Percentiles rank a stretch among this genome's conserved stretches.
Conservation (phyloP, 2,329 filamentous ascomycete genomes). For the Aspergillus fischeri region DNA sequence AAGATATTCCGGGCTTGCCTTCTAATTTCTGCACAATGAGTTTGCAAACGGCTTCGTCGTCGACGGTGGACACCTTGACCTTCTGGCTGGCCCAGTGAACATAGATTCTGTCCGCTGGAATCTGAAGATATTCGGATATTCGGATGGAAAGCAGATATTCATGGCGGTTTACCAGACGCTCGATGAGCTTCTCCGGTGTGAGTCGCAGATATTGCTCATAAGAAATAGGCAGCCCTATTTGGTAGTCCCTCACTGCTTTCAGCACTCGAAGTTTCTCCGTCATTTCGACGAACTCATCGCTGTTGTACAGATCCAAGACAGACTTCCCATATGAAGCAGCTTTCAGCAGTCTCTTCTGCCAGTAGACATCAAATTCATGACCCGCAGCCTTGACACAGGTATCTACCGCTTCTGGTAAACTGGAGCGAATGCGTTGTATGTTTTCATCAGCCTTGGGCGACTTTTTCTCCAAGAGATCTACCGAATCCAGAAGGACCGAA, state of each 20-base stretch:
- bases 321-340: conserved; percentile 97
- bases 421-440: conserved; percentile 86
- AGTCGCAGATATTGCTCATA: conserved; percentile 92
- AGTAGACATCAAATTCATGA: conserved; percentile 81
- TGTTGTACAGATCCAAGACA: conserved; percentile 93
- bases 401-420: conserved; percentile 87
- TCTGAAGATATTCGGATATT: conserved; percentile 78
- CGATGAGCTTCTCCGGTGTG: conserved; percentile 82
- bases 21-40: conserved; percentile 82
- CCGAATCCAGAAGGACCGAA: conserved; percentile 88
- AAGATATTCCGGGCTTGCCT: conserved; percentile 88
- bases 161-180: conserved; percentile 78
- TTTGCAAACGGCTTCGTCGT: conserved; percentile 82
- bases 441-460: conserved; percentile 97
- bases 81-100: conserved; percentile 97
- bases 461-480: conserved; percentile 84
- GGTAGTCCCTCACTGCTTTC: conserved; percentile 87
- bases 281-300: conserved; percentile 98
- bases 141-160: conserved; percentile 88
- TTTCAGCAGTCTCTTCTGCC: conserved; percentile 95
- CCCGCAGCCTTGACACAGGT: conserved; percentile 90
- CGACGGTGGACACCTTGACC: conserved; percentile 75
- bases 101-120: conserved; percentile 86
- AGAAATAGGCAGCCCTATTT: conserved; percentile 82
- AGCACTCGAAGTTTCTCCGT: conserved; percentile 89